phyloP scores from a whole-genome alignment of 2,329 filamentous ascomycete genomes.

The Beauveria varroae region DNA sequence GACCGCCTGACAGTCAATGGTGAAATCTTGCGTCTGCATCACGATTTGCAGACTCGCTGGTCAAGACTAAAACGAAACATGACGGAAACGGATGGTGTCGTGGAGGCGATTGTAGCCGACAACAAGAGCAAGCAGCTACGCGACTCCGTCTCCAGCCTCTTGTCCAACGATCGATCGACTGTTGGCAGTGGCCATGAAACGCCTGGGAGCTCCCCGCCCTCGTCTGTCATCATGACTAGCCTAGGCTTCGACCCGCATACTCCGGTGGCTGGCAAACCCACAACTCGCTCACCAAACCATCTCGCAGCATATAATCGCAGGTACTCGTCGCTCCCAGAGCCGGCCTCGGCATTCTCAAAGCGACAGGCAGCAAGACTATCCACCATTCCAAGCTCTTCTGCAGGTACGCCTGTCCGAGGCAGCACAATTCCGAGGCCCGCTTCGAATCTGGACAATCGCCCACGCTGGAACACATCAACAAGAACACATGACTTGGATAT shows the following conservation, averaged over 20 bases:
- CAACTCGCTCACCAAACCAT: conserved; percentile 40
- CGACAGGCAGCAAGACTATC: conserved; percentile 38
- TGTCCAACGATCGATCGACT: conserved; percentile 73
- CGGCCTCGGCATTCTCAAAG: conserved; percentile 31
- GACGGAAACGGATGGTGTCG: conserved; percentile 62
- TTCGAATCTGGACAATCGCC: conserved; percentile 47
- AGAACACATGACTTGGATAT: conserved; percentile 56
- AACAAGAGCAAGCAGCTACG: conserved; percentile 66
- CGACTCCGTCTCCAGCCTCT: conserved; percentile 87
- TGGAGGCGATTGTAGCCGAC: conserved; percentile 65
- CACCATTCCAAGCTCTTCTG: conserved; percentile 40
- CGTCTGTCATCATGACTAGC: conserved; percentile 53
- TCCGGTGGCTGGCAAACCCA: conserved; percentile 38
- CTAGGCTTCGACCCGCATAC: conserved; percentile 43
- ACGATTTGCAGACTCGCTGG: conserved; percentile 80
- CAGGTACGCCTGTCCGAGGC: conserved; percentile 37
- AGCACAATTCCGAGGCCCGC: conserved; percentile 35
- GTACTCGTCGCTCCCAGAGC: conserved; percentile 41
- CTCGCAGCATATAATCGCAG: conserved; percentile 38
- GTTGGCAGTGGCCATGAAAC: conserved; percentile 63
- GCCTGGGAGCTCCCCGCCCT: conserved; percentile 59
- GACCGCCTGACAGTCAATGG: conserved; percentile 95
- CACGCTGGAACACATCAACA: conserved; percentile 65
- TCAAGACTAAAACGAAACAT: conserved; percentile 68
- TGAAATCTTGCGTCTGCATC: conserved; percentile 79